Evolutionary conservation across 129 eudicot species (phyloP), one percentile per base, ranked within the genome.

Genomic region (Artemisia tridentata): DNA sequence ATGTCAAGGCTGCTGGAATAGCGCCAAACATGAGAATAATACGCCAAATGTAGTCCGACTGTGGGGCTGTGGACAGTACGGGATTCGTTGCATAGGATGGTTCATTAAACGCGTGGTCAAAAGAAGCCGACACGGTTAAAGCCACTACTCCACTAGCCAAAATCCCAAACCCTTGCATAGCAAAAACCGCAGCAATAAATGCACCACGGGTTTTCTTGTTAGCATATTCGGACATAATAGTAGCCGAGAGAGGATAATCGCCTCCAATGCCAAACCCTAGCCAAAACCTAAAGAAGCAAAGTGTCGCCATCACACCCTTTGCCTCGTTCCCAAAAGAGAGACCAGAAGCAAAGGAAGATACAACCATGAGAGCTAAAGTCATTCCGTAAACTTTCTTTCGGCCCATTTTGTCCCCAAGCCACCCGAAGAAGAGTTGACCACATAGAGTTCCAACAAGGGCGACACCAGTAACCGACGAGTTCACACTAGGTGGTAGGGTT

Each of bases 181-280:
- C 78, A 31, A 84, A 80, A n/a, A 84, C 88, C 0, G 78, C 80
- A 4, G 85, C 85, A 46, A 84, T 84, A 34, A 84, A 84, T n/a
- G 80, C 55, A 1, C 88, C 85, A 17, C 88, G 80, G 0, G 88
- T 38, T 38, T 38, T 38, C 45, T 38, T 38, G 27, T 84, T 84
- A 0, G 88, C 77, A 38, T 72, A 77, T 71, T 84, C 88, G 12
- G 88, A 84, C 80, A 84, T 80, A 19, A 84, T 84, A 0, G 83
- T 80, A 0, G 88, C 88, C 5, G 88, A 84, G 49, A 72, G 61
- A 18, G 78, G 78, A 34, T 85, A 85, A 19, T 85, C 89, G 2
- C 89, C 89, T 0, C 90, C 90, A 12, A 85, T 85, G 11, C 90
- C 90, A 0, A 72, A n/a, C 34, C 90, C 90, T 0, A 81, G 74